Percentiles rank a stretch among this genome's conserved stretches.
These are phyloP conservation scores for Drechslerella coelobrocha DNA, from an alignment of 2,329 filamentous ascomycete species.

Conservation along the genomic window DNA sequence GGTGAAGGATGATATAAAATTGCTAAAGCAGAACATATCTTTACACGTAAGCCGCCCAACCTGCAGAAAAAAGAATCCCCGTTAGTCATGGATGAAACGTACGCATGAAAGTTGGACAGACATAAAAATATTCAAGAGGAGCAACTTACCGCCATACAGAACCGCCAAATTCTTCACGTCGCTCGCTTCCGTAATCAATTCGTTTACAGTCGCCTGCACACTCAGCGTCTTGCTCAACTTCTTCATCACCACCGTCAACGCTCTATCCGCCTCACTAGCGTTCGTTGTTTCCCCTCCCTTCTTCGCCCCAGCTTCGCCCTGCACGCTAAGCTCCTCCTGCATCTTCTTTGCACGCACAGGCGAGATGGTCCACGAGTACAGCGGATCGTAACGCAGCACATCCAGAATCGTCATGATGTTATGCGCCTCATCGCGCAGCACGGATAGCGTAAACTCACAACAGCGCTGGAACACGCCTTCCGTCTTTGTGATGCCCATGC, in stretches of 20 bases:
- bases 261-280: constrained; percentile 79
- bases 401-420: constrained; percentile 99
- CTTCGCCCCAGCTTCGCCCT: constrained; percentile 56
- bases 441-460: constrained; percentile 96
- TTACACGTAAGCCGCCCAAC: constrained; percentile 61
- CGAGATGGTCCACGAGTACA: constrained; percentile 77
- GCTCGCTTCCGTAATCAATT: constrained; percentile 92
- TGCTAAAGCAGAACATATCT: too few species aligned
- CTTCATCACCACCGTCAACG: constrained; percentile 90
- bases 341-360: constrained; percentile 70
- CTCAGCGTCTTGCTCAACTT: constrained; percentile 94
- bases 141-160: constrained; percentile 74
- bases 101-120: constrained; percentile 9
- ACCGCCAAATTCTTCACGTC: constrained; percentile 92
- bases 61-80: constrained; percentile 55
- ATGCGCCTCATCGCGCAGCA: constrained; percentile 91
- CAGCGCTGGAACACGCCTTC: constrained; percentile 97
- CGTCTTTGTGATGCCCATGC: constrained; percentile 92
- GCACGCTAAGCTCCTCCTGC: constrained; percentile 63
- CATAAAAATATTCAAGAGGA: neutral
- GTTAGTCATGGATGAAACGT: neutral
- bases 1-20: too few species aligned
- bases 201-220: constrained; percentile 93
- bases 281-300: constrained; percentile 57
- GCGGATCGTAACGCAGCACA: constrained; percentile 94